Evolutionary conservation across 2,329 filamentous ascomycete genomes (phyloP).

Genomic region (Exserohilum rostratum): DNA sequence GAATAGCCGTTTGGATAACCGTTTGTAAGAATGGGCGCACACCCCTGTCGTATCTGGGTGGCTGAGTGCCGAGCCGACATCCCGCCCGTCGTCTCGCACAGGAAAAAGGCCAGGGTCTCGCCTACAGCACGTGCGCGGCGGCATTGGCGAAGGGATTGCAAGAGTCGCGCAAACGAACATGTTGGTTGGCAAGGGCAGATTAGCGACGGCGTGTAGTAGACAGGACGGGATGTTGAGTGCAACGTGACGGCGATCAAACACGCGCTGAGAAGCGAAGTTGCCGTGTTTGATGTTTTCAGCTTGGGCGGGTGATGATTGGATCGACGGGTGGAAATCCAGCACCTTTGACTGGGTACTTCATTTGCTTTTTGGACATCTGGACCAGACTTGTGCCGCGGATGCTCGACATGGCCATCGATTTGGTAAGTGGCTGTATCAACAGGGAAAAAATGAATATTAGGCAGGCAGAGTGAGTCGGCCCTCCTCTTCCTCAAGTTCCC

Average conservation of each 20-base stretch:
- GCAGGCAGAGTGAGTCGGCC: too few relatives aligned
- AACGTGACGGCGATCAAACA: slow-evolving; percentile 6
- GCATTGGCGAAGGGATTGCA: slow-evolving; percentile 3
- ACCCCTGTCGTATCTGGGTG: slow-evolving; percentile 7
- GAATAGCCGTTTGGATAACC: slow-evolving; percentile 12
- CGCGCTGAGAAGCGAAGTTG: slow-evolving; percentile 2
- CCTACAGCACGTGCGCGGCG: slow-evolving; percentile 1
- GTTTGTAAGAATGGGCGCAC: background rate
- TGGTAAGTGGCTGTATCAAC: too few relatives aligned
- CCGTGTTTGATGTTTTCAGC: slow-evolving; percentile 3
- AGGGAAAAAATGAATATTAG: too few relatives aligned
- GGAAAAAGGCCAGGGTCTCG: slow-evolving; percentile 1
- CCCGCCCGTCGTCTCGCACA: slow-evolving; percentile 12
- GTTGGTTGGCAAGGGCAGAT: background rate
- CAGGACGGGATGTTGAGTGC: background rate
- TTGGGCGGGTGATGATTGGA: slow-evolving; percentile 9
- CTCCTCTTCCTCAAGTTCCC: too few relatives aligned
- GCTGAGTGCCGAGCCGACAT: slow-evolving; percentile 9
- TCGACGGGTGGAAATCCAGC: slow-evolving; percentile 1
- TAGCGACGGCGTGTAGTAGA: background rate
- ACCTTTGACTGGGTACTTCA: slow-evolving; percentile 5
- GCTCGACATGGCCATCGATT: too few relatives aligned
- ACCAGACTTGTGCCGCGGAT: too few relatives aligned
- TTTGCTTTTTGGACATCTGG: slow-evolving; percentile 5
- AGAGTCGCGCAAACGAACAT: slow-evolving; percentile 1